A percentile compares a stretch with the other conserved stretches of the same genome.
Evolutionary conservation across 139 green algal genomes (phyloP).

Genomic region (Gonium pectorale): DNA sequence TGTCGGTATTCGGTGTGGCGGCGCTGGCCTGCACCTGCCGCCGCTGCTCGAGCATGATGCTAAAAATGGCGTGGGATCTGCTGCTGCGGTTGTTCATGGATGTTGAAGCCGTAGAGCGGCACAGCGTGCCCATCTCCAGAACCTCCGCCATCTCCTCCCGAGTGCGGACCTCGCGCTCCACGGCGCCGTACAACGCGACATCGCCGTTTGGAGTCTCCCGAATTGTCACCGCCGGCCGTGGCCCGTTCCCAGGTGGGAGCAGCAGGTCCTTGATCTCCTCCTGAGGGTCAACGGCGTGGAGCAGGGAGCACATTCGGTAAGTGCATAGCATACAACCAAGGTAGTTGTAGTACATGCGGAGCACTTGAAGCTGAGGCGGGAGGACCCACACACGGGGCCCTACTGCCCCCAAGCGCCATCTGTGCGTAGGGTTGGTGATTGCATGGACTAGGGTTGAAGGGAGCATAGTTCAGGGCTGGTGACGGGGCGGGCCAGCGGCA

Average conservation of each 20-base stretch:
- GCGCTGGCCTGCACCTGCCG: conserved; percentile 53
- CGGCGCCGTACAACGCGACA: conserved; percentile 84
- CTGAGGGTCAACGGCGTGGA: conserved; percentile 50
- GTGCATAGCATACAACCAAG: too few relatives aligned
- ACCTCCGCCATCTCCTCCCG: conserved; percentile 84
- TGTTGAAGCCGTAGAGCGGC: conserved; percentile 85
- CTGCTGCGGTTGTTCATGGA: conserved; percentile 90
- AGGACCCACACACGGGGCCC: too few relatives aligned
- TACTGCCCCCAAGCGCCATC: too few relatives aligned
- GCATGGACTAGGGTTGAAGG: too few relatives aligned
- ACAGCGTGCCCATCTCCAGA: conserved; percentile 84
- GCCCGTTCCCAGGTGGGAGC: conserved; percentile 39
- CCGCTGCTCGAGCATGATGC: conserved; percentile 95
- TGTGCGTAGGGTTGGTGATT: too few relatives aligned
- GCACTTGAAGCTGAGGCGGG: too few relatives aligned
- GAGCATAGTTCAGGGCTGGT: too few relatives aligned
- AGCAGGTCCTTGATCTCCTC: conserved; percentile 92
- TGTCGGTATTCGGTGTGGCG: background rate
- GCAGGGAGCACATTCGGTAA: too few relatives aligned
- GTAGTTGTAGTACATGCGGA: too few relatives aligned
- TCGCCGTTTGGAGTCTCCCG: conserved; percentile 80
- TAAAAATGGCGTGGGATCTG: conserved; percentile 97
- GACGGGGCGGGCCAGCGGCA: too few relatives aligned
- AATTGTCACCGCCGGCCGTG: conserved; percentile 72
- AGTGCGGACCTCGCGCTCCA: conserved; percentile 82